These are phyloP conservation scores for Aquilaria sinensis DNA, from an alignment of 345 rosid genomes.

Conservation along the genomic window DNA sequence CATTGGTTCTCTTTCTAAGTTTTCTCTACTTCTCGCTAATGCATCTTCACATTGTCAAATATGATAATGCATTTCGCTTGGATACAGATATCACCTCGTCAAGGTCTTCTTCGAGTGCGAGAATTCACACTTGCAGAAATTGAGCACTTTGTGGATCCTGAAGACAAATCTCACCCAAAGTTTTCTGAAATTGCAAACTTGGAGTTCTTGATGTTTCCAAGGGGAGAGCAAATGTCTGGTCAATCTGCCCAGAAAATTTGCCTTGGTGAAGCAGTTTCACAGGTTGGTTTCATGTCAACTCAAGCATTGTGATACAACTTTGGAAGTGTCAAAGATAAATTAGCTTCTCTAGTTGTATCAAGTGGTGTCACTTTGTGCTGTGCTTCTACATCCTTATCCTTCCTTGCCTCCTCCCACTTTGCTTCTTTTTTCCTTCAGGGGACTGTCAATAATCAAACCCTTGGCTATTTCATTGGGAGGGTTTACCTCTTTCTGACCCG, in stretches of 20 bases:
- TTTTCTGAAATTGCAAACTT: slow-evolving; percentile 55
- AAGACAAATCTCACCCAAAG: slow-evolving; percentile 88
- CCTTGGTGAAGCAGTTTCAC: slow-evolving; percentile 79
- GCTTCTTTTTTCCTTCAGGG: slow-evolving; percentile 40
- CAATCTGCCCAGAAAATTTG: slow-evolving; percentile 56
- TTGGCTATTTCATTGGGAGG: slow-evolving; percentile 95
- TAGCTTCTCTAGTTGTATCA: not conserved
- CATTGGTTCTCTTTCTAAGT: too few relatives aligned
- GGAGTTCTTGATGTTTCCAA: slow-evolving; percentile 89
- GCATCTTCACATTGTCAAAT: not conserved
- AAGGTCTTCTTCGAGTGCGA: slow-evolving; percentile 93
- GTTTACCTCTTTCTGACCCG: slow-evolving; percentile 74
- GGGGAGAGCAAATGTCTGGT: slow-evolving; percentile 83
- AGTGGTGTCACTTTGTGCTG: not conserved
- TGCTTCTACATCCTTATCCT: not conserved
- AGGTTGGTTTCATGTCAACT: slow-evolving; percentile 30
- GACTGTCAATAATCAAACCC: slow-evolving; percentile 87
- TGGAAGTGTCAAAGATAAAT: too few relatives aligned
- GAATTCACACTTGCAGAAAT: slow-evolving; percentile 96
- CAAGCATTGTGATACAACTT: slow-evolving; percentile 5
- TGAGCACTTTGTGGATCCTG: slow-evolving; percentile 97
- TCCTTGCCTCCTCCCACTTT: not conserved
- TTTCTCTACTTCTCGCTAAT: too few relatives aligned
- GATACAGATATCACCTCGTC: slow-evolving; percentile 90
- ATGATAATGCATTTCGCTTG: not conserved